Percentiles rank a stretch among this genome's conserved stretches.
Conservation (phyloP, 106 monocot genomes). For the Dioscorea zingiberensis region DNA sequence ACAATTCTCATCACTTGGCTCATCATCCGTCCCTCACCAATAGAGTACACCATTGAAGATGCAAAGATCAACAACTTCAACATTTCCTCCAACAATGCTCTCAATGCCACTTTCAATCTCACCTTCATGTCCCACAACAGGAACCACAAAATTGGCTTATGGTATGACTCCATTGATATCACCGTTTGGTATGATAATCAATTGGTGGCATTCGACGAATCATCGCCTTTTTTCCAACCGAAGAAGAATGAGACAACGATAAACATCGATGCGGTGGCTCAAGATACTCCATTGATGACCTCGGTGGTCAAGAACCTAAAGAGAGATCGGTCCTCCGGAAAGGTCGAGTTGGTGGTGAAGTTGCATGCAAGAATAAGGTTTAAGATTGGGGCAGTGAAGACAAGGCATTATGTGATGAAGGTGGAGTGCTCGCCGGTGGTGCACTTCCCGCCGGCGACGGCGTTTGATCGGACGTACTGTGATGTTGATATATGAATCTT, state of each 20-base stretch:
- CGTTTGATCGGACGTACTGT: slow-evolving; percentile 51
- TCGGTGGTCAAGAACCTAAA: slow-evolving; percentile 24
- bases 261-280: slow-evolving; percentile 14
- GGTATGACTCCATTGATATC: slow-evolving; percentile 55
- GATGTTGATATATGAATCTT: slow-evolving; percentile 51
- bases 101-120: slow-evolving; percentile 67
- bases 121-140: slow-evolving; percentile 47
- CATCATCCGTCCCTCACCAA: slow-evolving; percentile 38
- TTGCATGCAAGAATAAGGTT: slow-evolving; percentile 53
- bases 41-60: slow-evolving; percentile 56
- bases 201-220: slow-evolving; percentile 26
- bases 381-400: slow-evolving; percentile 50
- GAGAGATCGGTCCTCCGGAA: slow-evolving; percentile 38
- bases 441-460: slow-evolving; percentile 18
- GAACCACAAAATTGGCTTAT: slow-evolving; percentile 52
- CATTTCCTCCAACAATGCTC: slow-evolving; percentile 19
- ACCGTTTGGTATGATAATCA: slow-evolving; percentile 42
- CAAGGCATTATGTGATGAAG: slow-evolving; percentile 46
- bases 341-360: slow-evolving; percentile 48
- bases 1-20: slow-evolving; percentile 56
- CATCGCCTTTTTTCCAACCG: slow-evolving; percentile 54
- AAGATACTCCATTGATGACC: slow-evolving; percentile 11
- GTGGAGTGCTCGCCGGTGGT: slow-evolving; percentile 59
- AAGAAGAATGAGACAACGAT: slow-evolving; percentile 35
- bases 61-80: slow-evolving; percentile 51